These are phyloP conservation scores for Diophrys sp. DNA, from an alignment of 73 alveolate genomes.

Conservation along the genomic window DNA sequence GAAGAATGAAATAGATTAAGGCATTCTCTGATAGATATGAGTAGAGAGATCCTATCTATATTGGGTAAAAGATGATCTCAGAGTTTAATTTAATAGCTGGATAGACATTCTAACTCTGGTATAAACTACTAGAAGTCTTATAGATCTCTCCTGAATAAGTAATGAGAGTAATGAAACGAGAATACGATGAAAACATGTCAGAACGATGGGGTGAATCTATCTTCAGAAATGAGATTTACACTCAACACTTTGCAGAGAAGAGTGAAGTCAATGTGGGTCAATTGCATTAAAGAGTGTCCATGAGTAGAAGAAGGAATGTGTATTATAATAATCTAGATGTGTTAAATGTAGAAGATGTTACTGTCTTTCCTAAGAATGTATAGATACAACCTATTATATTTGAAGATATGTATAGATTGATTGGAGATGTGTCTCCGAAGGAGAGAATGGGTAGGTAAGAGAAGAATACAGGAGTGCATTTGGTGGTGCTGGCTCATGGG, in stretches of 20 bases:
- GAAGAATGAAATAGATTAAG: background rate
- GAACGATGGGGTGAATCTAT: conserved; percentile 74
- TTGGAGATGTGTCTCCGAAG: background rate
- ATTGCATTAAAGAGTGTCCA: conserved; percentile 49
- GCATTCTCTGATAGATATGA: background rate
- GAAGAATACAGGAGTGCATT: conserved; percentile 90
- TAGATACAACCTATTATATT: conserved; percentile 71
- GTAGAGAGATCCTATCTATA: background rate
- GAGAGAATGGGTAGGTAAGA: conserved; percentile 17
- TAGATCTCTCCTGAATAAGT: conserved; percentile 40
- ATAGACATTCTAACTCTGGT: conserved; percentile 50
- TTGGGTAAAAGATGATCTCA: background rate
- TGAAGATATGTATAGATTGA: conserved; percentile 51
- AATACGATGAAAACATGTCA: conserved; percentile 40
- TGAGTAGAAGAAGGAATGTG: conserved; percentile 31
- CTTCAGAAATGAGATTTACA: conserved; percentile 45
- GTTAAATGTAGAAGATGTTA: conserved; percentile 39
- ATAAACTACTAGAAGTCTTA: conserved; percentile 1
- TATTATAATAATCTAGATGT: conserved; percentile 18
- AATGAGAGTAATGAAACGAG: conserved; percentile 21
- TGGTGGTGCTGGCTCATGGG: conserved; percentile 93
- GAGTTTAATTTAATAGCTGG: conserved; percentile 9
- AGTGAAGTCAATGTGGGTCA: conserved; percentile 45
- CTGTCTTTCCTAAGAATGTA: conserved; percentile 57
- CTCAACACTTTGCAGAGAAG: conserved; percentile 46